A percentile compares a stretch with the other conserved stretches of the same genome.
These are phyloP conservation scores for Cytospora paraplurivora DNA, from an alignment of 2,329 filamentous ascomycete species.

Conservation along the genomic window DNA sequence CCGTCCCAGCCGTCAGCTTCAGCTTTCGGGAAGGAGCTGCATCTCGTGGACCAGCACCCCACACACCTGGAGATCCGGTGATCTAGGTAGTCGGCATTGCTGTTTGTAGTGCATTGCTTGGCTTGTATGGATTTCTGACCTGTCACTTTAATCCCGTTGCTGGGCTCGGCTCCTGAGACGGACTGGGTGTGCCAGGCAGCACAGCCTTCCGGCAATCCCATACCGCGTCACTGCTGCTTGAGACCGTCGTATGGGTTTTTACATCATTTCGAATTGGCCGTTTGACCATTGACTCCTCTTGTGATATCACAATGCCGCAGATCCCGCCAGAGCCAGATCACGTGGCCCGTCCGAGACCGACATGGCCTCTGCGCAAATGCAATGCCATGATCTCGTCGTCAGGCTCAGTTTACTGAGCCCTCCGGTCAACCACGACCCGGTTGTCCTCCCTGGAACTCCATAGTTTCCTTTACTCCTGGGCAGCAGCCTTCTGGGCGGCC, in stretches of 20 bases:
- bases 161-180: constrained; percentile 1
- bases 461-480: constrained; percentile 43
- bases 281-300: constrained; percentile 28
- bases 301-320: constrained; percentile 29
- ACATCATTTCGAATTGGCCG: constrained; percentile 26
- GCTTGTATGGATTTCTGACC: background rate
- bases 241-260: constrained; percentile 22
- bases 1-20: background rate
- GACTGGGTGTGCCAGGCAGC: background rate
- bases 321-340: constrained; percentile 12
- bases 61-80: background rate
- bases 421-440: constrained; percentile 22
- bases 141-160: constrained; percentile 21
- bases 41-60: background rate
- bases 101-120: background rate
- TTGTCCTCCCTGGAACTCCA: constrained; percentile 8
- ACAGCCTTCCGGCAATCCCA: constrained; percentile 10
- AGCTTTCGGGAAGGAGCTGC: background rate
- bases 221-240: background rate
- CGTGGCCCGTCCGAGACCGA: constrained; percentile 12
- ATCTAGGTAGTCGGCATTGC: background rate
- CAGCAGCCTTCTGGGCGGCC: constrained; percentile 74
- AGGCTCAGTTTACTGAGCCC: background rate
- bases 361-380: constrained; percentile 13
- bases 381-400: constrained; percentile 18